Conservation (phyloP, 1,139 yeast species). For the Magnusiomyces tetraspermus region DNA sequence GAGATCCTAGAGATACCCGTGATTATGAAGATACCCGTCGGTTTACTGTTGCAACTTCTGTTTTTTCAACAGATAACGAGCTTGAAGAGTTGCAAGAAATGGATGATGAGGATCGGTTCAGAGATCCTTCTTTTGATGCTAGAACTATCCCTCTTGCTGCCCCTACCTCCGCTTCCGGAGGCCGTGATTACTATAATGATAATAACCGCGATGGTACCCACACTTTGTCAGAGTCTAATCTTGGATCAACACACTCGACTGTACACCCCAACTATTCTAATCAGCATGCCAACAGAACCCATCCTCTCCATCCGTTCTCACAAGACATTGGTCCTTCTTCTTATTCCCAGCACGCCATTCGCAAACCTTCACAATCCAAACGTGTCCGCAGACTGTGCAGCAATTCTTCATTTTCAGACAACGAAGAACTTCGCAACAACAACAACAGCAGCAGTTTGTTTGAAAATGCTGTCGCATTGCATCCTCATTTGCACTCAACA, state of each 20-base stretch:
- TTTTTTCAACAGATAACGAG: too few relatives aligned
- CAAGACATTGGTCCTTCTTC: not conserved
- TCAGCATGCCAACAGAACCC: not conserved
- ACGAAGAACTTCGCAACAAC: too few relatives aligned
- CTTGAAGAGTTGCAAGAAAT: too few relatives aligned
- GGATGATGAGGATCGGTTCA: too few relatives aligned
- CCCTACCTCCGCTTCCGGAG: not conserved
- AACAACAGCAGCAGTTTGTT: too few relatives aligned
- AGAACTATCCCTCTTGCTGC: not conserved
- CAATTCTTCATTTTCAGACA: not conserved
- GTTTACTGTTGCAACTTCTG: not conserved
- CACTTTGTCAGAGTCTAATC: too few relatives aligned
- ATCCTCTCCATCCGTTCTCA: not conserved
- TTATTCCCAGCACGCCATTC: not conserved
- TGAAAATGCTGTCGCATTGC: not conserved
- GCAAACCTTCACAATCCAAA: not conserved
- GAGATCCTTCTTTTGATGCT: too few relatives aligned
- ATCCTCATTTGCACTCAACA: not conserved
- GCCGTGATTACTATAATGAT: not conserved
- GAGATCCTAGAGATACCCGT: not conserved
- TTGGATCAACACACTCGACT: too few relatives aligned
- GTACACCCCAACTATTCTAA: too few relatives aligned
- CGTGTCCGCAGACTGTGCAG: not conserved
- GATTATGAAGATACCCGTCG: not conserved
- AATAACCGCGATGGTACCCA: not conserved